Base-by-base conservation (phyloP, 2,329 filamentous ascomycete genomes). In the Zymoseptoria ardabiliae region DNA sequence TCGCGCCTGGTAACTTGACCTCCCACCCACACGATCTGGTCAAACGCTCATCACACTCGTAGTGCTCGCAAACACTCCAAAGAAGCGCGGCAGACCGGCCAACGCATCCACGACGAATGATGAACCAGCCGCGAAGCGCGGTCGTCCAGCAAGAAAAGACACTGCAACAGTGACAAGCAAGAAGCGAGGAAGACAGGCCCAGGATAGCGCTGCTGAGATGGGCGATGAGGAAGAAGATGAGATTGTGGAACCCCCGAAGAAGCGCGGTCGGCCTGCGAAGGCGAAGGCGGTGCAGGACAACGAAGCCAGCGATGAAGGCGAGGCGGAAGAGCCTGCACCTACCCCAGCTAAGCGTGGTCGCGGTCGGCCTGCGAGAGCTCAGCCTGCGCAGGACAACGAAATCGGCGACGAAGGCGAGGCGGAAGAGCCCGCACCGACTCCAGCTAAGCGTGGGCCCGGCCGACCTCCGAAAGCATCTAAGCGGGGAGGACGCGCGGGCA, bases 401-500 rank as follows among this genome's bases (percentile, higher is more conserved):
- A 53, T 28, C 35, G 65, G 65, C 41, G 64, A 66, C n/a, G 62
- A 59, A 6, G 61, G 61, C 6, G 67, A 65, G 30, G 62, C 61
- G 30, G 63, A 64, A 10, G 60, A 67, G 56, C 35, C 17, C 45
- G 59, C 59, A 11, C 58, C 61, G 35, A 58, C 61, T 53, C 61
- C 66, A 3, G 70, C 69, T 61, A 71, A 68, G 63, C 69, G 68
- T 35, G 69, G 67, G 50, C 62, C 67, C 30, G 69, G 67, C 49
- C 62, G 68, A 45, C 51, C 53, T 7, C 56, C 59, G n/a, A 25
- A 58, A 20, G 56, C 58, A 19, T 48, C 55, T 20, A 50, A 51
- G n/a, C 53, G 55, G 54, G 52, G 50, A 50, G 53, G 55, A 30
- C 54, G 53, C 13, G 50, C 56, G 51, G 57, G 56, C 9, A 53